Conservation (phyloP, 1,139 yeast species). For the Yamadazyma siamensis region DNA sequence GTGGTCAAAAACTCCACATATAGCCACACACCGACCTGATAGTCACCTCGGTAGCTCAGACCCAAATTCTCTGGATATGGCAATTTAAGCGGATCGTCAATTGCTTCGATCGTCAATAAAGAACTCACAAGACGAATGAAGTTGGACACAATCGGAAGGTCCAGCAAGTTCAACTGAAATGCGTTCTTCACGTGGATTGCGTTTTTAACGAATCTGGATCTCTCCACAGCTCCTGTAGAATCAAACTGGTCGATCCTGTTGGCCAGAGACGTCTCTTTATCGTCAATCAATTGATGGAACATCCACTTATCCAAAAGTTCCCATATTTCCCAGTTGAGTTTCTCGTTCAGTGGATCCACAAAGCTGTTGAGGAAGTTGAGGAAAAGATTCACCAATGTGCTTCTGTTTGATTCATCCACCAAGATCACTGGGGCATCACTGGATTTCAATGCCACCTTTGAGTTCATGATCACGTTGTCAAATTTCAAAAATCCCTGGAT, state of each 20-base stretch:
- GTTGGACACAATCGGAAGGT: constrained; percentile 58
- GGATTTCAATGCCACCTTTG: constrained; percentile 15
- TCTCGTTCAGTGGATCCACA: constrained; percentile 10
- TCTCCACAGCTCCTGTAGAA: constrained; percentile 4
- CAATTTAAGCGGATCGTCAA: constrained; percentile 35
- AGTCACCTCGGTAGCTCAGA: constrained; percentile 46
- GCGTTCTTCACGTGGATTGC: constrained; percentile 31
- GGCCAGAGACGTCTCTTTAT: constrained; percentile 8
- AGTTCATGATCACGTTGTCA: constrained; percentile 31
- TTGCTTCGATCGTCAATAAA: constrained; percentile 21
- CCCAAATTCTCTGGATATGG: constrained; percentile 70
- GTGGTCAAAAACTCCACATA: constrained; percentile 68
- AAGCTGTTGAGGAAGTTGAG: constrained; percentile 45
- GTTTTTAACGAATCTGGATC: constrained; percentile 21
- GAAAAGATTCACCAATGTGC: constrained; percentile 32
- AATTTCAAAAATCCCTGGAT: constrained; percentile 37
- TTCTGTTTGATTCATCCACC: constrained; percentile 36
- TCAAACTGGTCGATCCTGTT: constrained; percentile 14
- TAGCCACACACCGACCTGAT: constrained; percentile 68
- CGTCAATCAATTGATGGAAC: constrained; percentile 36
- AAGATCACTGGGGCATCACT: constrained; percentile 21
- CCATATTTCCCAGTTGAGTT: constrained; percentile 59
- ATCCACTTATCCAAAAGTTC: constrained; percentile 69
- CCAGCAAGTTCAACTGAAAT: constrained; percentile 30
- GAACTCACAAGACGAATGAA: constrained; percentile 51